These are phyloP conservation scores for Phytophthora sp. DNA, from an alignment of 352 stramenopile species.

Conservation along the genomic window DNA sequence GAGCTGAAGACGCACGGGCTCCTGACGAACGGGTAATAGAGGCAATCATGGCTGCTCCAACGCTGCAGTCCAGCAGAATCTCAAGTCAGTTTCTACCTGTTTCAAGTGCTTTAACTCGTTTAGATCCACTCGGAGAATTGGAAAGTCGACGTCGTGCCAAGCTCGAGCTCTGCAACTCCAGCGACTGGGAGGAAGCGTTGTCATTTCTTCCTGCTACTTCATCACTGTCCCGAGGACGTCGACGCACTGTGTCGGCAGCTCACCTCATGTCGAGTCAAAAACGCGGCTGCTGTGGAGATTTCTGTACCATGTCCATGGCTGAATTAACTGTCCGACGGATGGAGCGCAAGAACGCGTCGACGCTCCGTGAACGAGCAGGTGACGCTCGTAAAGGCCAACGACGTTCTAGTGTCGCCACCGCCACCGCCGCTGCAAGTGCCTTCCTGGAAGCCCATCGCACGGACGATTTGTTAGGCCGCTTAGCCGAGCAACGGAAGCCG, in stretches of 20 bases:
- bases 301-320: conserved; percentile 56
- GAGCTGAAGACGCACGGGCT: conserved; percentile 50
- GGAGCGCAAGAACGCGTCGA: conserved; percentile 38
- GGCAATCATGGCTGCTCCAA: conserved; percentile 71
- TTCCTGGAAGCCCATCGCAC: conserved; percentile 57
- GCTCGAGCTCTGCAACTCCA: conserved; percentile 38
- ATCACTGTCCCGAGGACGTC: conserved; percentile 57
- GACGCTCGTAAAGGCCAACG: conserved; percentile 29
- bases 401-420: conserved; percentile 56
- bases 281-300: conserved; percentile 73
- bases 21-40: conserved; percentile 74
- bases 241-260: conserved; percentile 61
- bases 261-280: conserved; percentile 81
- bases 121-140: conserved; percentile 50
- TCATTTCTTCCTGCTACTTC: conserved; percentile 60
- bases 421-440: conserved; percentile 56
- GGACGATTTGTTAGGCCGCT: conserved; percentile 21
- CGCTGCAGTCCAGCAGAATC: conserved; percentile 34
- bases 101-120: conserved; percentile 24
- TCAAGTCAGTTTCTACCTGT: conserved; percentile 35
- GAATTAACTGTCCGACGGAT: conserved; percentile 51
- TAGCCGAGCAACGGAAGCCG: conserved; percentile 38
- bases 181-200: conserved; percentile 62
- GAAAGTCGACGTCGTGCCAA: conserved; percentile 26
- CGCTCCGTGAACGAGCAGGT: conserved; percentile 12